Evolutionary conservation across 2,329 filamentous ascomycete species (phyloP).

Genomic region (Remersonia thermophila): DNA sequence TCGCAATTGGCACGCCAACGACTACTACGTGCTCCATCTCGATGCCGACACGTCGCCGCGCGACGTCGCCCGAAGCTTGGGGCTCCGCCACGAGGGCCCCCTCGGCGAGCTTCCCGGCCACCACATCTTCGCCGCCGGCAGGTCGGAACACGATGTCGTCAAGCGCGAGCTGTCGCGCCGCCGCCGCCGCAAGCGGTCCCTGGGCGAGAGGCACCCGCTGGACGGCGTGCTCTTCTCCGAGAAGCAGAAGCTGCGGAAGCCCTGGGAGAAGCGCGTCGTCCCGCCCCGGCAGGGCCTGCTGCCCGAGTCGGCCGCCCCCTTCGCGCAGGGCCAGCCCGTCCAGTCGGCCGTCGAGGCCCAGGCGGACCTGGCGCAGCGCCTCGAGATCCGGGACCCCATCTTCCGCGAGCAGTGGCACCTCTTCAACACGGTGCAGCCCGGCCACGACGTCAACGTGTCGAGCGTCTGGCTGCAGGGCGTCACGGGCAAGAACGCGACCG

Average conservation of each 20-base stretch:
- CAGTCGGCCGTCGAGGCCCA: constrained; percentile 43
- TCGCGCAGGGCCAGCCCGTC: constrained; percentile 19
- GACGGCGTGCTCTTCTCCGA: constrained; percentile 66
- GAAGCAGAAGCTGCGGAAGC: constrained; percentile 50
- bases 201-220: constrained; percentile 44
- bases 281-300: constrained; percentile 25
- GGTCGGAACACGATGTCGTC: constrained; percentile 48
- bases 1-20: constrained; percentile 66
- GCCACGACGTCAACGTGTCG: constrained; percentile 94
- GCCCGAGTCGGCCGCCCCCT: constrained; percentile 16
- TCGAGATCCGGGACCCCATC: constrained; percentile 80
- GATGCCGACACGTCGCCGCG: constrained; percentile 51
- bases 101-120: constrained; percentile 69
- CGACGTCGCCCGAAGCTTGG: constrained; percentile 59
- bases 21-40: constrained; percentile 90
- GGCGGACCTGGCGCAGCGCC: constrained; percentile 44
- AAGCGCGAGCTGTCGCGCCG: constrained; percentile 36
- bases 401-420: constrained; percentile 95
- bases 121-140: constrained; percentile 70
- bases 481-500: constrained; percentile 77
- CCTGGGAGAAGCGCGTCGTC: constrained; percentile 40
- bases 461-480: constrained; percentile 83
- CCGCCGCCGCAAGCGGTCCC: constrained; percentile 48
- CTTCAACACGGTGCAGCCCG: constrained; percentile 65
- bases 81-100: constrained; percentile 67